Conservation (phyloP, 176 grass and related monocot species). For the Elaeis guineensis region DNA sequence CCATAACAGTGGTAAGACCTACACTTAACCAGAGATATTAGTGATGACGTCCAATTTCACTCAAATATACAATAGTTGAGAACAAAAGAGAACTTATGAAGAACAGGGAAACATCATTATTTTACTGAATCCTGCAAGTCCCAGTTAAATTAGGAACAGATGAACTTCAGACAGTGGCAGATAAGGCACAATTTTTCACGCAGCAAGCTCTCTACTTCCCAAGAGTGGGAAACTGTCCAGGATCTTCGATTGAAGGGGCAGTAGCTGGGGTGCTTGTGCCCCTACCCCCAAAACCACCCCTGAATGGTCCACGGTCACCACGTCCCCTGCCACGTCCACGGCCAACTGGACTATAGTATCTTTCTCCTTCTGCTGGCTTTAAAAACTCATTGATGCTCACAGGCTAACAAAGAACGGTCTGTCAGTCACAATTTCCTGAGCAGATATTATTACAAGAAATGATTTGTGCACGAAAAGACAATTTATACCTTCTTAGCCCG, state of each 20-base stretch:
- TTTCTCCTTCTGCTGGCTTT: conserved; percentile 59
- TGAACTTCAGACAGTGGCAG: no score
- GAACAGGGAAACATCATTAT: no score
- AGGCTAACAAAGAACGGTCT: conserved; percentile 22
- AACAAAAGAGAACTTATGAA: no score
- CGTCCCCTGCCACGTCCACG: conserved; percentile 57
- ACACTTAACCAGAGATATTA: no score
- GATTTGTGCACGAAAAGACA: no score
- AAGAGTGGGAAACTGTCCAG: conserved; percentile 66
- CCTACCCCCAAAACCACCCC: conserved; percentile 32
- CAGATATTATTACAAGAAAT: no score
- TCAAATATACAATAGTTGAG: no score
- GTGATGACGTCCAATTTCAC: no score
- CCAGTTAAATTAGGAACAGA: no score
- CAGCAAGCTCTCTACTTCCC: conserved; percentile 5
- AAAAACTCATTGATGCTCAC: conserved; percentile 81
- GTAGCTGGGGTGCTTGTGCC: conserved; percentile 18
- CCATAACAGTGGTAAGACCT: no score
- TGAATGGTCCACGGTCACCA: conserved; percentile 36
- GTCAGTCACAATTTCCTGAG: no score
- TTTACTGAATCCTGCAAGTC: no score
- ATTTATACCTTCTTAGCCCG: conserved; percentile 43
- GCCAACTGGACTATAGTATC: conserved; percentile 31
- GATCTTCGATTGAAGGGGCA: conserved; percentile 64
- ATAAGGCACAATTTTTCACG: neutral